phyloP scores from a whole-genome alignment of 306 rosid species.

The Vicia faba region DNA sequence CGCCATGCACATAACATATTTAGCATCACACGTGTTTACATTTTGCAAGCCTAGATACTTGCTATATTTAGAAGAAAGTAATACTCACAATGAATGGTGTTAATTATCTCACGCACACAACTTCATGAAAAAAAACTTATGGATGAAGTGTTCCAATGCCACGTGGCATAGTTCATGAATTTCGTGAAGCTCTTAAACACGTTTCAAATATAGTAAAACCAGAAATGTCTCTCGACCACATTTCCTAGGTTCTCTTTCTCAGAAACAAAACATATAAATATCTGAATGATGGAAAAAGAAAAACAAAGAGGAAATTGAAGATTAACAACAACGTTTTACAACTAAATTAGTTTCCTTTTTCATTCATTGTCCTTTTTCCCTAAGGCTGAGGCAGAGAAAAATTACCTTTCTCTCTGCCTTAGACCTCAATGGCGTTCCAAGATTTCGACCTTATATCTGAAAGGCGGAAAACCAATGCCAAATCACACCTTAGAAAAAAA shows the following conservation, averaged over 20 bases:
- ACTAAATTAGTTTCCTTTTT: background rate
- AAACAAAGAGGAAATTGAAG: background rate
- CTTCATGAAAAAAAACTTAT: background rate
- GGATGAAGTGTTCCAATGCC: background rate
- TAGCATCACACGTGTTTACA: background rate
- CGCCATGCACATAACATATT: background rate
- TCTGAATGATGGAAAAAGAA: background rate
- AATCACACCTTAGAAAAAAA: conserved; percentile 38
- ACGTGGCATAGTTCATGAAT: background rate
- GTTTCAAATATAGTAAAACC: conserved; percentile 47
- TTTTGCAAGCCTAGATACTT: background rate
- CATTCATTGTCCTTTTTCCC: conserved; percentile 5
- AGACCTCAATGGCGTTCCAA: conserved; percentile 65
- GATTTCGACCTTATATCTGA: conserved; percentile 71
- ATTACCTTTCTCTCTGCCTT: conserved; percentile 54
- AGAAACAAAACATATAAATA: background rate
- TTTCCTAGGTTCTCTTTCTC: background rate
- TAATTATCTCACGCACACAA: background rate
- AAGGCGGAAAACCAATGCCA: conserved; percentile 49
- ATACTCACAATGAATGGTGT: background rate
- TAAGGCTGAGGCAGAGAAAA: conserved; percentile 64
- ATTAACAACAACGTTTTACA: background rate
- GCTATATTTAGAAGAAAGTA: background rate
- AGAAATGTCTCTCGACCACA: conserved; percentile 59
- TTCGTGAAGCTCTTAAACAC: conserved; percentile 16